These are phyloP conservation scores for Ceratocystis lukuohia DNA, from an alignment of 2,329 filamentous ascomycete genomes.

Conservation along the genomic window DNA sequence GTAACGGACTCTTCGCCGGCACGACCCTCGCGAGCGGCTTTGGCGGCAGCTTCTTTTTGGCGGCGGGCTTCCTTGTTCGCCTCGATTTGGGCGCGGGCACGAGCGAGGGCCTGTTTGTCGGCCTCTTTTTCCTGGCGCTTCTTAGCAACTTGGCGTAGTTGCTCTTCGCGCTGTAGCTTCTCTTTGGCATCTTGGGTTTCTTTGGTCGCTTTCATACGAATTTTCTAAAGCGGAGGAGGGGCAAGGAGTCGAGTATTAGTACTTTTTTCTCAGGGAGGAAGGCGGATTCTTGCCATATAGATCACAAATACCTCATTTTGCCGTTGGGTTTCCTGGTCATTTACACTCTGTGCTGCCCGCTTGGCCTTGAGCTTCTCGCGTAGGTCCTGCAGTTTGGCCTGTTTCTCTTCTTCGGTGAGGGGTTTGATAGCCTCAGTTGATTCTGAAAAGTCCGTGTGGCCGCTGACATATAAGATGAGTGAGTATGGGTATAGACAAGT, in stretches of 20 bases:
- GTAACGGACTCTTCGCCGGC: slow-evolving; percentile 31
- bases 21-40: slow-evolving; percentile 72
- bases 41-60: slow-evolving; percentile 71
- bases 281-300: slow-evolving; percentile 8
- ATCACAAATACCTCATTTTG: slow-evolving; percentile 56
- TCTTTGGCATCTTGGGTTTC: slow-evolving; percentile 85
- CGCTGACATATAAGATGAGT: slow-evolving; percentile 28
- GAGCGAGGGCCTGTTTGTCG: slow-evolving; percentile 72
- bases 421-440: slow-evolving; percentile 86
- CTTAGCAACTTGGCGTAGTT: slow-evolving; percentile 75
- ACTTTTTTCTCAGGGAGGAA: background rate
- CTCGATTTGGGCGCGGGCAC: slow-evolving; percentile 86
- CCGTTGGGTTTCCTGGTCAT: slow-evolving; percentile 71
- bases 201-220: slow-evolving; percentile 74
- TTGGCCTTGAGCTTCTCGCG: slow-evolving; percentile 59
- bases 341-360: slow-evolving; percentile 49
- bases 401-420: slow-evolving; percentile 83
- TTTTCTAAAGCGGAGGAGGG: slow-evolving; percentile 35
- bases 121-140: slow-evolving; percentile 81
- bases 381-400: slow-evolving; percentile 62
- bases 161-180: slow-evolving; percentile 73
- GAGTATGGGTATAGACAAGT: background rate
- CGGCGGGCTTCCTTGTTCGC: slow-evolving; percentile 84
- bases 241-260: background rate
- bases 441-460: slow-evolving; percentile 82